These are phyloP conservation scores for Agaricus subrufescens DNA, from an alignment of 768 basidiomycete genomes.

Conservation along the genomic window DNA sequence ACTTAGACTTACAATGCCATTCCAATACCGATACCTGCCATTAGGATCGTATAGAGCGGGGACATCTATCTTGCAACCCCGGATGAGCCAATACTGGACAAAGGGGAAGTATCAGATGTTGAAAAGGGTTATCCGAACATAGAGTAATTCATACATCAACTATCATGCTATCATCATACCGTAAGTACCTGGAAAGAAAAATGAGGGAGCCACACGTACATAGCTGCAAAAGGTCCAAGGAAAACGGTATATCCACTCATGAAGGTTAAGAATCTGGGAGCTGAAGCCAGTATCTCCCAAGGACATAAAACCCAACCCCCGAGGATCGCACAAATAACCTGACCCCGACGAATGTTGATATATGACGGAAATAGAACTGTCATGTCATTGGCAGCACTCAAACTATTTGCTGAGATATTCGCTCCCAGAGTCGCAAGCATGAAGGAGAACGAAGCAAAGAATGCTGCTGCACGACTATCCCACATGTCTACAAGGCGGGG, in stretches of 20 bases:
- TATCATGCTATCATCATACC: conserved; percentile 30
- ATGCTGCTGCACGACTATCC: conserved; percentile 82
- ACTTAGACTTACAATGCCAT: conserved; percentile 53
- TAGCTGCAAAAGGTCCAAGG: conserved; percentile 79
- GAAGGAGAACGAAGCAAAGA: conserved; percentile 78
- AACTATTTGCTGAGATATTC: conserved; percentile 73
- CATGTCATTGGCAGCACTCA: conserved; percentile 79
- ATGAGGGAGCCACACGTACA: conserved; percentile 37
- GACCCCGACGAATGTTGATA: conserved; percentile 79
- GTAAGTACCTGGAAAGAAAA: background rate
- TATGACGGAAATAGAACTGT: conserved; percentile 72
- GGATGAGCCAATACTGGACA: conserved; percentile 72
- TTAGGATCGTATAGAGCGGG: conserved; percentile 80
- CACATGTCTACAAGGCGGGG: conserved; percentile 70
- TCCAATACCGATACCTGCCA: conserved; percentile 74
- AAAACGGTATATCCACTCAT: conserved; percentile 86
- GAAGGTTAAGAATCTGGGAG: conserved; percentile 67
- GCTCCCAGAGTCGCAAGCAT: conserved; percentile 66
- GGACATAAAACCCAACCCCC: conserved; percentile 86
- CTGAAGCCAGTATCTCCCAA: conserved; percentile 77
- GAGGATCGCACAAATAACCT: conserved; percentile 71
- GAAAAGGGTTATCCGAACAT: background rate
- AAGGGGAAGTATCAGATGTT: background rate
- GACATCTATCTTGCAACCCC: conserved; percentile 68
- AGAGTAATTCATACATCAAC: conserved; percentile 32